These are phyloP conservation scores for Coriolopsis trogii DNA, from an alignment of 1,284 basidiomycete species.

Conservation along the genomic window DNA sequence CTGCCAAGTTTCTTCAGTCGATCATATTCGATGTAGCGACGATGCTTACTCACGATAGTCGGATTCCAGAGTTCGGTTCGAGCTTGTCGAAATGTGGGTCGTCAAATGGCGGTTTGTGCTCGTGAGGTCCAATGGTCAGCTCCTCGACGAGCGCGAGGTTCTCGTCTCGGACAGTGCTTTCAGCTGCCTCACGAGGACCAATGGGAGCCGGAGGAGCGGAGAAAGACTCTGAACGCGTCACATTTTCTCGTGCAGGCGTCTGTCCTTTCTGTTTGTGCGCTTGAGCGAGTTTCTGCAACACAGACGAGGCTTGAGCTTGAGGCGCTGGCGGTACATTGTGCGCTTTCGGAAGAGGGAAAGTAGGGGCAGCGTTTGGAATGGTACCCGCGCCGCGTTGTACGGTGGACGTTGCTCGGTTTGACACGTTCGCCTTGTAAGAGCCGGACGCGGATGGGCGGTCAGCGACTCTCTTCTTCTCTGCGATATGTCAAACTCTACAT, in stretches of 20 bases:
- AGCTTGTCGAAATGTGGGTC: slow-evolving; percentile 76
- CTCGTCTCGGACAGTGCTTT: slow-evolving; percentile 55
- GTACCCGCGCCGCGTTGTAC: background rate
- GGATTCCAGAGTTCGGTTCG: slow-evolving; percentile 89
- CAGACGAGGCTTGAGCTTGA: slow-evolving; percentile 46
- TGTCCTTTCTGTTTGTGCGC: slow-evolving; percentile 32
- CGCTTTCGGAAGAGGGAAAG: slow-evolving; percentile 1
- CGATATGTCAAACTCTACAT: background rate
- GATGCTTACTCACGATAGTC: slow-evolving; percentile 69
- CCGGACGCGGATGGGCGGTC: background rate
- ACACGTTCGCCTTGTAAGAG: background rate
- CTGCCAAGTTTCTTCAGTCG: slow-evolving; percentile 42
- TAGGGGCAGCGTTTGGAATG: background rate
- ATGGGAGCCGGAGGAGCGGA: slow-evolving; percentile 33
- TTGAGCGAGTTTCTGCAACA: slow-evolving; percentile 50
- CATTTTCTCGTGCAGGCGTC: slow-evolving; percentile 17
- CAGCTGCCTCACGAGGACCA: background rate
- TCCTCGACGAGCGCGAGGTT: slow-evolving; percentile 75
- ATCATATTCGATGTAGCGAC: slow-evolving; percentile 7
- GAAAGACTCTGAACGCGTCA: slow-evolving; percentile 47
- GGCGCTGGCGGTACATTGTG: slow-evolving; percentile 21
- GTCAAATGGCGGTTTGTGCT: slow-evolving; percentile 64
- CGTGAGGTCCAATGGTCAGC: slow-evolving; percentile 73
- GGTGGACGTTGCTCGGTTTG: background rate
- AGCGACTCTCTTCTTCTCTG: slow-evolving; percentile 46